A percentile compares a stretch with the other conserved stretches of the same genome.
Evolutionary conservation across 805 yeast species (phyloP).

Genomic region (Helenozyma baotianmanensis): DNA sequence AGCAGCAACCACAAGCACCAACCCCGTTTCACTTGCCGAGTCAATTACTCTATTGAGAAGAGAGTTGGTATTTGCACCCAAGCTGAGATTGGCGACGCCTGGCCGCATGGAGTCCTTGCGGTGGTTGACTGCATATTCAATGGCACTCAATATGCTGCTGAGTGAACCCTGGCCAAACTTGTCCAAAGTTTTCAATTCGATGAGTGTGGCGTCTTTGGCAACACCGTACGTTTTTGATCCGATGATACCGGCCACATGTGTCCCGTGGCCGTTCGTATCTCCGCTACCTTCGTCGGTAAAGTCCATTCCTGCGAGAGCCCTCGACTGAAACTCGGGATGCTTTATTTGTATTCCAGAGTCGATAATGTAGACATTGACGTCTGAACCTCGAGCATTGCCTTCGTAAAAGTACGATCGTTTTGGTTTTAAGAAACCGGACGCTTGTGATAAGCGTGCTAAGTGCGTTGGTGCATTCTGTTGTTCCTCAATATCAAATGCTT

Average conservation of each 20-base stretch:
- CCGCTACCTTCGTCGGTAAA: conserved; percentile 19
- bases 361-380: conserved; percentile 16
- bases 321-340: conserved; percentile 10
- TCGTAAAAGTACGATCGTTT: conserved; percentile 45
- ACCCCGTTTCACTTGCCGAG: conserved; percentile 70
- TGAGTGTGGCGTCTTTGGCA: conserved; percentile 33
- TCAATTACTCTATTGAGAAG: conserved; percentile 71
- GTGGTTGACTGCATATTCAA: conserved; percentile 66
- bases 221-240: conserved; percentile 51
- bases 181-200: conserved; percentile 75
- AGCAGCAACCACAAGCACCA: conserved; percentile 76
- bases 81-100: conserved; percentile 74
- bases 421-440: conserved; percentile 16
- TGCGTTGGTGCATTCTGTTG: conserved; percentile 58
- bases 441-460: conserved; percentile 59
- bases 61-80: conserved; percentile 68
- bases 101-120: conserved; percentile 25
- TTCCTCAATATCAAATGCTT: conserved; percentile 46
- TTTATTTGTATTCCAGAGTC: conserved; percentile 13
- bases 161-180: conserved; percentile 65
- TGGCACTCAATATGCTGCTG: conserved; percentile 58
- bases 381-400: conserved; percentile 40
- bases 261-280: conserved; percentile 52
- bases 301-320: conserved; percentile 12
- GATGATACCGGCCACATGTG: conserved; percentile 52